Base-by-base conservation (phyloP, 1,139 yeast species). In the Blastobotrys aristatus region DNA sequence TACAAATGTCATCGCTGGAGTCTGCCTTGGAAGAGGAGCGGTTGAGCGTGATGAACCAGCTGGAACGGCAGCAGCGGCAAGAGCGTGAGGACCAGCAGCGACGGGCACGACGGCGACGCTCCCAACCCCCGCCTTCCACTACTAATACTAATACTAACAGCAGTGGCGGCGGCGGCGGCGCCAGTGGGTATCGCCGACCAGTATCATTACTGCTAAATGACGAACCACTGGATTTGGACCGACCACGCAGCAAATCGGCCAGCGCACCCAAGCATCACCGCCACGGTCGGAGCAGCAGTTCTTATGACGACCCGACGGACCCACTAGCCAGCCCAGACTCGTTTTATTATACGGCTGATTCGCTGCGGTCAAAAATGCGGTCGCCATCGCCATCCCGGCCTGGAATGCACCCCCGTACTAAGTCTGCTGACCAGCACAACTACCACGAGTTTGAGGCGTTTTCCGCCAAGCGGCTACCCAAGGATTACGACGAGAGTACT, bases 11-110 rank as follows among this genome's bases (percentile, higher is more conserved):
- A 24, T 73, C 77, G 4, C 55, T 74, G 26, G 76, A 72, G 55
- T 69, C 73, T 20, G 75, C 76, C 8, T 53, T 73, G 29, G 76
- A 73, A 48, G 76, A 72, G 46, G 77, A 74, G 52, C 65, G 74
- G 39, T 59, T 62, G 24, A 64, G 67, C 39, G 68, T 73, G 46
- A 59, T 72, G 17, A 65, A 65, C 48, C 60, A 67, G 21, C 58
- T 71, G 43, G 71, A 67, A 27, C 41, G 44, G 36, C 24, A 41
- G 24, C 37, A 42, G 26, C 36, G 37, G 40, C 27, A 39, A 18
- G 22, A 40, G 33, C 16, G 36, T 24, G 38, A 50, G 5, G 24
- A 36, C 10, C 32, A 31, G 2, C 18, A 29, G 14, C 17, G n/a
- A 17, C 26, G 21, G 26, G 42, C 35, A 30, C 33, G 31, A 6